phyloP scores from a whole-genome alignment of 2,329 filamentous ascomycete species.

The Camptophora hylomeconis region DNA sequence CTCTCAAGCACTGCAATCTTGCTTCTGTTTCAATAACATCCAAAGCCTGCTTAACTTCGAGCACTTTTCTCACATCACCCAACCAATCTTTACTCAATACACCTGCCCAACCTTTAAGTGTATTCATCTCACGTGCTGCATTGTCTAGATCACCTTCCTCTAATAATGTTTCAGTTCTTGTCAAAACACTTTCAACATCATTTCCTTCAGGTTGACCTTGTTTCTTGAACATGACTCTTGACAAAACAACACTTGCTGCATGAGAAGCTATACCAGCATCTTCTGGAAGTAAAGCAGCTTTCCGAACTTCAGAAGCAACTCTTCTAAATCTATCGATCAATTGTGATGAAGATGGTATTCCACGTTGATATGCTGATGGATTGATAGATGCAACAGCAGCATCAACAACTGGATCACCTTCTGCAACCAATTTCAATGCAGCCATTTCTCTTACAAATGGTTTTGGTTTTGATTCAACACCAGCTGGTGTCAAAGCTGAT shows the following conservation, averaged over 20 bases:
- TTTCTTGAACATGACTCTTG: conserved; percentile 95
- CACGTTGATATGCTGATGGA: conserved; percentile 82
- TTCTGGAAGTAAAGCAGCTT: conserved; percentile 82
- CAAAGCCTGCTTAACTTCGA: conserved; percentile 91
- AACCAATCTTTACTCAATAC: conserved; percentile 91
- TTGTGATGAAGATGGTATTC: conserved; percentile 69
- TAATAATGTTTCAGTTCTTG: conserved; percentile 74
- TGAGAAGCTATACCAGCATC: conserved; percentile 91
- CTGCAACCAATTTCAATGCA: conserved; percentile 82
- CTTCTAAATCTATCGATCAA: conserved; percentile 92
- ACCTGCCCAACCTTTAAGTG: conserved; percentile 85
- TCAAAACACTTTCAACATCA: conserved; percentile 88
- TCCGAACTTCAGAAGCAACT: conserved; percentile 82
- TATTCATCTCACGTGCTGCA: conserved; percentile 90
- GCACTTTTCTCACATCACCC: conserved; percentile 72
- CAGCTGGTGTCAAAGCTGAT: conserved; percentile 60
- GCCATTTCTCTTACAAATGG: conserved; percentile 90
- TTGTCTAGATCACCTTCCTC: conserved; percentile 88
- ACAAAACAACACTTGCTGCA: conserved; percentile 76
- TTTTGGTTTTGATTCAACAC: conserved; percentile 39
- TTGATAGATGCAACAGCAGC: conserved; percentile 96
- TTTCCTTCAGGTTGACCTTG: conserved; percentile 67
- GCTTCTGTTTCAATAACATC: conserved; percentile 92
- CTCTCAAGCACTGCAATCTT: conserved; percentile 70
- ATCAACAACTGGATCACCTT: conserved; percentile 71